Base-by-base conservation (phyloP, 2,329 filamentous ascomycete species). In the Fusarium citri region DNA sequence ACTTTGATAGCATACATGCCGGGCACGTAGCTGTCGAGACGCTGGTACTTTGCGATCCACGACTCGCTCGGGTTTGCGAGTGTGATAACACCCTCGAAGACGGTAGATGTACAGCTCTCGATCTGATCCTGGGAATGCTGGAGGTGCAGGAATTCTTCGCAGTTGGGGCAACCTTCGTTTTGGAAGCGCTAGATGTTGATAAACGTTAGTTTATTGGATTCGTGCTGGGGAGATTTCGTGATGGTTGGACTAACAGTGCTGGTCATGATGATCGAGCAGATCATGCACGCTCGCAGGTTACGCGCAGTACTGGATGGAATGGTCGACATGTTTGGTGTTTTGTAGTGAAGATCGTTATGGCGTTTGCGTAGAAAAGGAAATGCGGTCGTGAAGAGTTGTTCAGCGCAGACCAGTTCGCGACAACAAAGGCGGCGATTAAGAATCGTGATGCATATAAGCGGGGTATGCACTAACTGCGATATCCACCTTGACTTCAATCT, bases 1-100 rank as follows among this genome's bases (percentile, higher is more conserved):
- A 99, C 96, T 83, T 98, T 98, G 59, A 94, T 92, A 20, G 96
- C 96, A 82, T 99, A 99, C 61, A 97, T 90, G 56, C 96, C 96
- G 18, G 89, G 88, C 55, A 96, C 91, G 80, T 97, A 98, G 58
- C 89, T 89, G 78, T 98, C 93, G 64, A 99, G 83, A 11, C 96
- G 89, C 85, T 98, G 94, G 92, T 94, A 98, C 78, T 93, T 93
- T n/a, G 95, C 94, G 50, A 98, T 93, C 96, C 96, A 99, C 76
- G 93, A 97, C 72, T 86, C 88, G 45, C 83, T 83, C n/a, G 94
- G 94, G 78, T 98, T 91, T 49, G 91, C 89, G 40, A 98, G 87
- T 42, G 93, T 89, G 78, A 98, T 93, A 70, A 98, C 83, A 49
- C 96, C 96, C 80, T 99, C 96, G 79, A 96, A 99, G 71, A 98